phyloP scores from a whole-genome alignment of 208 protist genomes.

The Acanthamoeba sp. region DNA sequence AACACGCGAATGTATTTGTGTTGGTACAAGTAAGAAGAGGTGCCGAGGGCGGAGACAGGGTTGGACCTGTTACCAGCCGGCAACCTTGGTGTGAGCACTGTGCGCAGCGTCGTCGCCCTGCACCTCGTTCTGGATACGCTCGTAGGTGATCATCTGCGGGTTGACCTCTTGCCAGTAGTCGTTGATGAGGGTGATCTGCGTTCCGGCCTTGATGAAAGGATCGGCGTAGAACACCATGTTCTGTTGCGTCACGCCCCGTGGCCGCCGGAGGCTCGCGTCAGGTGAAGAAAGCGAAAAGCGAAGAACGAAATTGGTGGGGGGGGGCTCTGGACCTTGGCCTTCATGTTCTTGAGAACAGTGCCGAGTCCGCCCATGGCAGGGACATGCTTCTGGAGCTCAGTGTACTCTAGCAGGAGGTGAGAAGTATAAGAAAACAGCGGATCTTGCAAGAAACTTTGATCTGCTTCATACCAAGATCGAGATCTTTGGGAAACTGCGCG shows the following conservation, averaged over 20 bases:
- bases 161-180: constrained; percentile 64
- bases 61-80: not conserved
- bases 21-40: too few relatives aligned
- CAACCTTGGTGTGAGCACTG: constrained; percentile 62
- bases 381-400: constrained; percentile 55
- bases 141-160: constrained; percentile 71
- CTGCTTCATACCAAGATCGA: not conserved
- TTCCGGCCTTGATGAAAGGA: constrained; percentile 61
- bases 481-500: constrained; percentile 60
- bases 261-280: not conserved
- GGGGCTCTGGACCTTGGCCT: not conserved
- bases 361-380: constrained; percentile 60
- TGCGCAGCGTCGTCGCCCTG: constrained; percentile 14
- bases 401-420: not conserved
- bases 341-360: constrained; percentile 72
- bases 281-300: not conserved
- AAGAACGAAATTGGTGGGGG: too few relatives aligned
- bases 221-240: constrained; percentile 70
- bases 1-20: too few relatives aligned
- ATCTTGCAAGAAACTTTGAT: not conserved
- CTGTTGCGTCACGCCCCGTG: not conserved
- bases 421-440: not conserved
- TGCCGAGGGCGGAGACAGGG: too few relatives aligned
- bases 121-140: constrained; percentile 1
- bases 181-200: constrained; percentile 63